Percentiles rank a stretch among this genome's conserved stretches.
Evolutionary conservation across 2,329 filamentous ascomycete species (phyloP).

Genomic region (Coniochaeta prunicola): DNA sequence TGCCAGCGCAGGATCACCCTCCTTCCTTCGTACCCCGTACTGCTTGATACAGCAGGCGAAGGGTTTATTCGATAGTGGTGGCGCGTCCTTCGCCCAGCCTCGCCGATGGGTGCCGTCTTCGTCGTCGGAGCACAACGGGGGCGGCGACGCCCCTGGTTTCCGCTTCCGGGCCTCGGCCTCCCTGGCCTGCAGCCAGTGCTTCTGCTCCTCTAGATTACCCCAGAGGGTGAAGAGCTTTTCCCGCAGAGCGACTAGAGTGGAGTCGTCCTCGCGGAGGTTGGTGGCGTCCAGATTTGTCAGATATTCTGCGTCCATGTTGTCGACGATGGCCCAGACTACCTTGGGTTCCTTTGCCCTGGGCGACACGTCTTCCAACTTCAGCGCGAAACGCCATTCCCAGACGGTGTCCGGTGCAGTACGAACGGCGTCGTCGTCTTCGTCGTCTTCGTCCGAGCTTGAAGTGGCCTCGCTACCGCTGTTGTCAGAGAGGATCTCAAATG

Average conservation of each 20-base stretch:
- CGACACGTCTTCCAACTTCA: slow-evolving; percentile 66
- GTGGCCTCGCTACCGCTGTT: slow-evolving; percentile 19
- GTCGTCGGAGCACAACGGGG: slow-evolving; percentile 7
- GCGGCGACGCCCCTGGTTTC: slow-evolving; percentile 17
- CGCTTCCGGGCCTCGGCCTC: slow-evolving; percentile 19
- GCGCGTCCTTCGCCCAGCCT: slow-evolving; percentile 7
- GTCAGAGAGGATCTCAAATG: slow-evolving; percentile 45
- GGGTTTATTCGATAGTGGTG: slow-evolving; percentile 43
- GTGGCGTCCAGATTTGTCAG: slow-evolving; percentile 39
- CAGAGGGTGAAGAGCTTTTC: slow-evolving; percentile 73
- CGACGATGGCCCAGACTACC: slow-evolving; percentile 61
- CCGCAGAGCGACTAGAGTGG: slow-evolving; percentile 45
- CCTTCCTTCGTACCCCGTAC: slow-evolving; percentile 51
- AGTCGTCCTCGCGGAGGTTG: slow-evolving; percentile 49
- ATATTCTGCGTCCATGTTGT: slow-evolving; percentile 44
- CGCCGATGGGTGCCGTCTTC: slow-evolving; percentile 9
- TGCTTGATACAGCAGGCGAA: slow-evolving; percentile 67
- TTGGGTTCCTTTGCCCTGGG: slow-evolving; percentile 26
- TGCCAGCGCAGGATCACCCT: slow-evolving; percentile 28
- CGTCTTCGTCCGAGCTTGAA: slow-evolving; percentile 12
- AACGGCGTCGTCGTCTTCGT: slow-evolving; percentile 19
- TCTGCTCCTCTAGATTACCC: slow-evolving; percentile 76
- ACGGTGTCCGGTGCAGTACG: slow-evolving; percentile 14
- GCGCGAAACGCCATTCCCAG: slow-evolving; percentile 82
- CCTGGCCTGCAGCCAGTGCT: slow-evolving; percentile 27